A percentile compares a stretch with the other conserved stretches of the same genome.
phyloP scores from a whole-genome alignment of 2,329 filamentous ascomycete species.

The Fusarium solani-melongenae region DNA sequence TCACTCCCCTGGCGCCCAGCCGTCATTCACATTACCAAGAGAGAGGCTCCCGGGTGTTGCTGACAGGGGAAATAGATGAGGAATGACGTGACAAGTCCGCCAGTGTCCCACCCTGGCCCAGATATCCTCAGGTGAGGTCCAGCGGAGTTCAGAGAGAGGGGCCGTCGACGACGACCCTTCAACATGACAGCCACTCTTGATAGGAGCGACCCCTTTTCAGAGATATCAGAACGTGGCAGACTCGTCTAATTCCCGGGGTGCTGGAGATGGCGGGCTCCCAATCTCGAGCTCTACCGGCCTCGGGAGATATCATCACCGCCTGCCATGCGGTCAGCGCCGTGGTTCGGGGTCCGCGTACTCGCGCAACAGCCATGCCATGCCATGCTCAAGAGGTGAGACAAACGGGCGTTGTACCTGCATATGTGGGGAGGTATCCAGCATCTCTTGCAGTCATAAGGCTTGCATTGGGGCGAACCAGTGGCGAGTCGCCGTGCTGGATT shows the following conservation, averaged over 20 bases:
- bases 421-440: slow-evolving; percentile 21
- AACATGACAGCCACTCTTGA: slow-evolving; percentile 9
- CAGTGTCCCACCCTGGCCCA: slow-evolving; percentile 23
- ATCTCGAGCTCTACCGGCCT: neutral
- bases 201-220: slow-evolving; percentile 13
- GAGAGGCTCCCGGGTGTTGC: slow-evolving; percentile 5
- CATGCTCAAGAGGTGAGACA: slow-evolving; percentile 11
- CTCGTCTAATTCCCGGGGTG: neutral
- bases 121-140: slow-evolving; percentile 28
- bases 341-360: neutral
- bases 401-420: slow-evolving; percentile 34
- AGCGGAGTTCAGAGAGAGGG: slow-evolving; percentile 23
- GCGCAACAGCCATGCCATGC: slow-evolving; percentile 9
- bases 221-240: neutral
- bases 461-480: slow-evolving; percentile 15
- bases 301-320: neutral
- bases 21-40: slow-evolving; percentile 3
- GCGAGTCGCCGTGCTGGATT: slow-evolving; percentile 17
- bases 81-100: slow-evolving; percentile 30
- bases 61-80: slow-evolving; percentile 23
- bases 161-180: slow-evolving; percentile 8
- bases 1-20: neutral
- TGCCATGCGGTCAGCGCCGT: neutral
- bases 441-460: slow-evolving; percentile 27
- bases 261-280: neutral